Base-by-base conservation (phyloP, 1,284 basidiomycete genomes). In the Jaminaea rosea region DNA sequence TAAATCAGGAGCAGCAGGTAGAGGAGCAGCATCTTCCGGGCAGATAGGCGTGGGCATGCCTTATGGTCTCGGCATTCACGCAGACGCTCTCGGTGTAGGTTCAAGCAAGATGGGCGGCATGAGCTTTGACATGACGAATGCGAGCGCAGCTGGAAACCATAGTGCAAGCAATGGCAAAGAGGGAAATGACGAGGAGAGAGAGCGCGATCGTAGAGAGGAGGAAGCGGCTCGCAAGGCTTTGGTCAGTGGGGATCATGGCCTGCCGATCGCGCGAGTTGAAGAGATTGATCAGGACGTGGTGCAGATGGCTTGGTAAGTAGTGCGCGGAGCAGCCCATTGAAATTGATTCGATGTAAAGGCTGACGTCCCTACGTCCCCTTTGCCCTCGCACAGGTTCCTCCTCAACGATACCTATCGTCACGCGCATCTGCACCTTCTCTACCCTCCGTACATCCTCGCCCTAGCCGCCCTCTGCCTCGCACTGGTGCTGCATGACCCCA, bases 401-500 rank as follows among this genome's bases (percentile, higher is more conserved):
- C 84, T 97, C 68, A 98, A 97, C 77, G 94, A 98, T 75, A 89
- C 87, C 0, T 97, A 91, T 72, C 42, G 50, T 11, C 84, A 89
- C 47, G 89, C 88, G 1, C 86, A 92, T 50, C 78, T 97, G 10
- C 88, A 87, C 62, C 82, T 97, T 9, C 76, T 94, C 29, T 86
- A 97, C 67, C 90, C 93, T 0, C 93, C 93, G 0, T 90, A 96
- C 73, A 80, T 97, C 52, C 86, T 97, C 56, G 91, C 93, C 15
- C 81, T 97, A 55, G 84, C 91, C 0, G 85, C 89, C 0, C 81
- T 97, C 51, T 96, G 90, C 75, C 81, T 96, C 7, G 65, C 63
- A 0, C 52, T 74, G 1, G 58, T 62, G 1, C 44, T 72, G 0
- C 63, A 72, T 21, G 46, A 55, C 0, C 51, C 60, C 0, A 49